Evolutionary conservation across 306 rosid species (phyloP).

Genomic region (Castanopsis chinensis): DNA sequence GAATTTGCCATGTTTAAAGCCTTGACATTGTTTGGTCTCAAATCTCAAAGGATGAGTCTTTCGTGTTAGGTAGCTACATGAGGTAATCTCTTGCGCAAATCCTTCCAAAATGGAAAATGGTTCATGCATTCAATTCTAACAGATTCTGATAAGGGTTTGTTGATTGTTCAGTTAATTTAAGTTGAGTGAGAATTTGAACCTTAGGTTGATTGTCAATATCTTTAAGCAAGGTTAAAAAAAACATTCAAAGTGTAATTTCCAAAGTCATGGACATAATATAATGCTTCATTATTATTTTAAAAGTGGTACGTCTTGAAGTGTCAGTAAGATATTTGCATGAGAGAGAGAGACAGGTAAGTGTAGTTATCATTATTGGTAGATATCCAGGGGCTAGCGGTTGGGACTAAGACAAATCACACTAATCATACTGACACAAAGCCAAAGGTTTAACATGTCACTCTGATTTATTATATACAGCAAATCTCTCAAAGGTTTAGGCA

Average conservation of each 20-base stretch:
- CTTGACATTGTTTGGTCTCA: background rate
- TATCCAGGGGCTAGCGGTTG: too few species aligned
- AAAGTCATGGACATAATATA: background rate
- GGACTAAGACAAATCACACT: too few species aligned
- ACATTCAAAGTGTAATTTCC: background rate
- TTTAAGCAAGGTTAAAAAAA: background rate
- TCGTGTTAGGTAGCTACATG: conserved; percentile 24
- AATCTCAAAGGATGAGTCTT: background rate
- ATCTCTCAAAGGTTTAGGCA: background rate
- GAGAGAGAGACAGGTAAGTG: background rate
- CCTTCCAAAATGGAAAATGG: conserved; percentile 9
- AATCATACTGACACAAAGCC: too few species aligned
- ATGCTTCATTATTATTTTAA: background rate
- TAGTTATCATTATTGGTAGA: background rate
- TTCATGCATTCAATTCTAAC: conserved; percentile 7
- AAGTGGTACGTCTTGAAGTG: background rate
- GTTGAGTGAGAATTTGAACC: conserved; percentile 21
- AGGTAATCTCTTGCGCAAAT: conserved; percentile 20
- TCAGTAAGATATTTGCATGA: background rate
- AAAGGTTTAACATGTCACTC: background rate
- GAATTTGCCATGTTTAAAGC: background rate
- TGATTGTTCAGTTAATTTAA: conserved; percentile 1
- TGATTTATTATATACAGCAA: background rate
- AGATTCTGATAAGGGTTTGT: background rate
- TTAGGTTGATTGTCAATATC: background rate